Percentiles rank a stretch among this genome's conserved stretches.
Conservation (phyloP, 1,139 yeast species). For the Geotrichum aggregatum region DNA sequence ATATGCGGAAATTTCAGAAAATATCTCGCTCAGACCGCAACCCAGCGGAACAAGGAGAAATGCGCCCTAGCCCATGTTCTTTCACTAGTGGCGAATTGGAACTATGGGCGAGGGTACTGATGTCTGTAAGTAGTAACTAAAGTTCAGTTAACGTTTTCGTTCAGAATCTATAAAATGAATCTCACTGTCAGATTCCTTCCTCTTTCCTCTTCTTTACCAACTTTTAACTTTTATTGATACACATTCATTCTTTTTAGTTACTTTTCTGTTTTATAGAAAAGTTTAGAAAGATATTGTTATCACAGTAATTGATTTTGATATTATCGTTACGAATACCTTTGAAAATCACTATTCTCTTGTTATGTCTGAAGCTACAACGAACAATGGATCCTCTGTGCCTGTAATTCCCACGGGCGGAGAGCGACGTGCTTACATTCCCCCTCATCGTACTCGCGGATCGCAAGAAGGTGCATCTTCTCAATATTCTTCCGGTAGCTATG, state of each 20-base stretch:
- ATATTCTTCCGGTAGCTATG: slow-evolving; percentile 5
- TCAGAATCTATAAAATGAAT: too few species aligned
- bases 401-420: slow-evolving; percentile 11
- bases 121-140: too few species aligned
- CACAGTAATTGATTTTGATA: background rate
- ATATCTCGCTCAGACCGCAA: too few species aligned
- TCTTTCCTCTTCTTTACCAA: background rate
- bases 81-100: too few species aligned
- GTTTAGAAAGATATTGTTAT: background rate
- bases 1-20: background rate
- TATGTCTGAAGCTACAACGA: slow-evolving; percentile 18
- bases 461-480: slow-evolving; percentile 11
- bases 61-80: too few species aligned
- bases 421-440: slow-evolving; percentile 19
- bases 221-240: background rate
- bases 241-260: background rate
- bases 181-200: background rate
- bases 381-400: slow-evolving; percentile 11
- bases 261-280: background rate
- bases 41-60: too few species aligned
- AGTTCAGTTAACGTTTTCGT: too few species aligned
- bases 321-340: background rate
- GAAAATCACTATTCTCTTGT: background rate
- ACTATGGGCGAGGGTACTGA: too few species aligned
- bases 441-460: slow-evolving; percentile 17